Percentiles rank a stretch among this genome's conserved stretches.
These are phyloP conservation scores for Wickerhamiella qilinensis DNA, from an alignment of 805 yeast species.

Conservation along the genomic window DNA sequence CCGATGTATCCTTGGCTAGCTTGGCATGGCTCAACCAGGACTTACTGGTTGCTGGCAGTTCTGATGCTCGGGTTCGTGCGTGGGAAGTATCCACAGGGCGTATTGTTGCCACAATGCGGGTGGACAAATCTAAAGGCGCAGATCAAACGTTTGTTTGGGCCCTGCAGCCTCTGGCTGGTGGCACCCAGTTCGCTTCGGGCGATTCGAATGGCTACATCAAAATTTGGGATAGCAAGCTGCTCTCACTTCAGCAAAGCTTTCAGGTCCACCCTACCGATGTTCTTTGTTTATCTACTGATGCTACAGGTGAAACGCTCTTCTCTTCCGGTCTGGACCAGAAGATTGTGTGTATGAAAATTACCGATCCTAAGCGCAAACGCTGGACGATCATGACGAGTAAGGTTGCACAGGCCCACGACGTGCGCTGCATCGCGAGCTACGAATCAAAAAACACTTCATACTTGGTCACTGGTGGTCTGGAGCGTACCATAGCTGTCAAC, in stretches of 20 bases:
- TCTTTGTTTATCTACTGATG: constrained; percentile 48
- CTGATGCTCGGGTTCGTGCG: constrained; percentile 79
- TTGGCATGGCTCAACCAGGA: constrained; percentile 59
- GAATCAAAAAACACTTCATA: constrained; percentile 54
- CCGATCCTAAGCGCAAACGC: constrained; percentile 28
- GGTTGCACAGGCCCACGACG: constrained; percentile 70
- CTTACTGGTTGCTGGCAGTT: constrained; percentile 77
- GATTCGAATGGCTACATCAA: constrained; percentile 92
- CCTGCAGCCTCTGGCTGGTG: constrained; percentile 42
- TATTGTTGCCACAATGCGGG: constrained; percentile 71
- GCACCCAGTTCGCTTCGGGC: constrained; percentile 75
- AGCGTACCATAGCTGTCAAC: constrained; percentile 30
- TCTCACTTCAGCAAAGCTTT: constrained; percentile 66
- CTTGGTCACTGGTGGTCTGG: constrained; percentile 37
- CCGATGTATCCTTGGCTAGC: constrained; percentile 58
- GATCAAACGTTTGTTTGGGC: constrained; percentile 91
- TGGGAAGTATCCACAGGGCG: constrained; percentile 47
- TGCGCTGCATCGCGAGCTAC: constrained; percentile 56
- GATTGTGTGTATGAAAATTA: constrained; percentile 51
- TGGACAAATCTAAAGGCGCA: constrained; percentile 60
- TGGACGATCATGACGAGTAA: constrained; percentile 72
- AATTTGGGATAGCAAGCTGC: constrained; percentile 74
- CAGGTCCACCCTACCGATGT: constrained; percentile 85
- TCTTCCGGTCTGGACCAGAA: constrained; percentile 91
- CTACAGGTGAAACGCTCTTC: constrained; percentile 47